Evolutionary conservation across 2,329 filamentous ascomycete genomes (phyloP).

Genomic region (Aspergillus fructus): DNA sequence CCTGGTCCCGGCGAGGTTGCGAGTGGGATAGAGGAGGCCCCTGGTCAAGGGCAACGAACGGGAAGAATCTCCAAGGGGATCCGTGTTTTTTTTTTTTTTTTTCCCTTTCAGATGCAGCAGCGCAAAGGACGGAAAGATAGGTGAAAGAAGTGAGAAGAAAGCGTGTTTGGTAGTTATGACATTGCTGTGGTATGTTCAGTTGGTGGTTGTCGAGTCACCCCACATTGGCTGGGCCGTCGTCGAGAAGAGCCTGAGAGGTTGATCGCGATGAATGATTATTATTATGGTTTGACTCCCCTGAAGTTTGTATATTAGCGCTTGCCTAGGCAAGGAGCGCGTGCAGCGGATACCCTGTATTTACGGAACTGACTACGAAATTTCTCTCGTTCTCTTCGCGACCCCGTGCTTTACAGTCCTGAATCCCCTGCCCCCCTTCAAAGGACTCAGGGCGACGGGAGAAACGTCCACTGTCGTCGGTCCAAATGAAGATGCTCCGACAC

Average conservation of each 20-base stretch:
- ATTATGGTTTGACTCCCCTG: conserved; percentile 8
- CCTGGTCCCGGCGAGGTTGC: neutral
- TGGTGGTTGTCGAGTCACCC: conserved; percentile 5
- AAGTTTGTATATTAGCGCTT: conserved; percentile 10
- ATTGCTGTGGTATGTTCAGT: conserved; percentile 3
- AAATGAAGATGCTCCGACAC: neutral
- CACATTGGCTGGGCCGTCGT: conserved; percentile 5
- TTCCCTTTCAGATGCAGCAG: neutral
- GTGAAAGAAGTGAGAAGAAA: neutral
- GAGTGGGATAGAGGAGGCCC: conserved; percentile 1
- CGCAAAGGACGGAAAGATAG: neutral
- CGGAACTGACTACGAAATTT: neutral
- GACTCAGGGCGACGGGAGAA: too few relatives aligned
- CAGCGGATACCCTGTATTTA: neutral
- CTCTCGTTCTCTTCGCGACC: neutral
- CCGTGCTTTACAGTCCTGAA: neutral
- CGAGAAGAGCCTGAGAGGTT: neutral
- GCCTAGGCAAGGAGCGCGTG: conserved; percentile 3
- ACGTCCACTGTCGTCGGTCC: neutral
- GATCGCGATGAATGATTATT: neutral
- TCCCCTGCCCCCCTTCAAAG: neutral
- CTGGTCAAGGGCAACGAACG: conserved; percentile 6
- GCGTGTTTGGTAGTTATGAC: neutral
- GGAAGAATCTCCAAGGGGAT: neutral
- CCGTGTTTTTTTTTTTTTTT: neutral